Evolutionary conservation across 768 basidiomycete genomes (phyloP).

Genomic region (Suillus americanus): DNA sequence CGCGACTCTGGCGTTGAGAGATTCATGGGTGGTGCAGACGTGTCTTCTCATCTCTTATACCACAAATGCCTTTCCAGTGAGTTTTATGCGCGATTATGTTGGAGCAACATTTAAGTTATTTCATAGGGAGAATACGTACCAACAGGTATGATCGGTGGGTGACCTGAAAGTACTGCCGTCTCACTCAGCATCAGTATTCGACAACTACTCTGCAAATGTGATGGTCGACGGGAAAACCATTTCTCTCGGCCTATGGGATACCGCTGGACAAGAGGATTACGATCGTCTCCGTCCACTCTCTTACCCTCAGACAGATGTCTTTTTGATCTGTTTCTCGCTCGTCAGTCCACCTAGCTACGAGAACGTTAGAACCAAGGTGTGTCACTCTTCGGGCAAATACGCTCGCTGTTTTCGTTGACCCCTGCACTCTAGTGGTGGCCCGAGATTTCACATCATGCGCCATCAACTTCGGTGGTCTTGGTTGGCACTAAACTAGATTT

Average conservation of each 20-base stretch:
- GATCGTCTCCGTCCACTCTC: constrained; percentile 96
- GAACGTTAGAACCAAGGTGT: constrained; percentile 95
- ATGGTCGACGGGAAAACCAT: constrained; percentile 99
- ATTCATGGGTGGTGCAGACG: constrained; percentile 56
- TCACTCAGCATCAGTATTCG: constrained; percentile 67
- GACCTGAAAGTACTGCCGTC: constrained; percentile 10
- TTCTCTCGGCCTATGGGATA: constrained; percentile 98
- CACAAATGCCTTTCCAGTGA: constrained; percentile 93
- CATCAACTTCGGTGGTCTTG: constrained; percentile 87
- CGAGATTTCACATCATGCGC: constrained; percentile 97
- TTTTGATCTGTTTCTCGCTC: constrained; percentile 98
- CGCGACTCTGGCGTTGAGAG: constrained; percentile 3
- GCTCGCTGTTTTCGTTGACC: constrained; percentile 11
- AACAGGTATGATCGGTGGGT: constrained; percentile 57
- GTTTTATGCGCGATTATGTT: constrained; percentile 30
- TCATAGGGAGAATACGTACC: constrained; percentile 93
- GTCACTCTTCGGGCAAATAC: constrained; percentile 22
- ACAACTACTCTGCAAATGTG: constrained; percentile 98
- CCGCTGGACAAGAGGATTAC: constrained; percentile 99
- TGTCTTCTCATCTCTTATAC: constrained; percentile 99
- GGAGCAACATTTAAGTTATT: constrained; percentile 14
- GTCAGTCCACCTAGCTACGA: constrained; percentile 98
- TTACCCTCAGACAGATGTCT: constrained; percentile 99
- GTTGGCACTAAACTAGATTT: constrained; percentile 98
- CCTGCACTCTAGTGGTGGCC: constrained; percentile 75